These are phyloP conservation scores for Alternaria ventricosa DNA, from an alignment of 2,329 filamentous ascomycete species.

Conservation along the genomic window DNA sequence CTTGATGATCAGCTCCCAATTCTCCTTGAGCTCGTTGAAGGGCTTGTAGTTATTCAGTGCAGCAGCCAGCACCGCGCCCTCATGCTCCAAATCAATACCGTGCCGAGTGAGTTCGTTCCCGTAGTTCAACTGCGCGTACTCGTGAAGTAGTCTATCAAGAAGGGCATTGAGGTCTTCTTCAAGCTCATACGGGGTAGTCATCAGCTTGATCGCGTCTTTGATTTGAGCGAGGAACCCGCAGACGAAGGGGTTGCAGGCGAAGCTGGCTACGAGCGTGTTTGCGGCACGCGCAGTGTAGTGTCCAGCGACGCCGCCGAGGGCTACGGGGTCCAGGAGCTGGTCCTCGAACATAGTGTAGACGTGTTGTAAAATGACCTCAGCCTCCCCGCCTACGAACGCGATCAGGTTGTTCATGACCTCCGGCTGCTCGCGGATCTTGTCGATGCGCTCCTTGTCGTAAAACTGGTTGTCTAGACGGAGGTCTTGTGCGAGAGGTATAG, in stretches of 20 bases:
- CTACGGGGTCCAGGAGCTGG: constrained; percentile 9
- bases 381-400: constrained; percentile 10
- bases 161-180: constrained; percentile 2
- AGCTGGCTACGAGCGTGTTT: not conserved
- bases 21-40: not conserved
- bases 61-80: not conserved
- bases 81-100: not conserved
- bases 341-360: constrained; percentile 10
- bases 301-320: constrained; percentile 4
- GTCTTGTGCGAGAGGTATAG: not conserved
- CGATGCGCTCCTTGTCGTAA: constrained; percentile 4
- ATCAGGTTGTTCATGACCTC: constrained; percentile 17
- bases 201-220: not conserved
- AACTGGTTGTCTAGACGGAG: constrained; percentile 3
- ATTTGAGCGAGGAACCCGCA: constrained; percentile 3
- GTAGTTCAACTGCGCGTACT: not conserved
- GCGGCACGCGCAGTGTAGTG: not conserved
- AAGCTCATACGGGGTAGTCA: constrained; percentile 9
- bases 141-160: not conserved
- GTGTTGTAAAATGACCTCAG: constrained; percentile 2
- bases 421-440: constrained; percentile 9
- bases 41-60: constrained; percentile 1
- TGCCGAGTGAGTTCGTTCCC: not conserved
- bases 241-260: constrained; percentile 5
- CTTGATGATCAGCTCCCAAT: constrained; percentile 6